These are phyloP conservation scores for Coleophoma eucalyptorum DNA, from an alignment of 2,329 filamentous ascomycete species.

Conservation along the genomic window DNA sequence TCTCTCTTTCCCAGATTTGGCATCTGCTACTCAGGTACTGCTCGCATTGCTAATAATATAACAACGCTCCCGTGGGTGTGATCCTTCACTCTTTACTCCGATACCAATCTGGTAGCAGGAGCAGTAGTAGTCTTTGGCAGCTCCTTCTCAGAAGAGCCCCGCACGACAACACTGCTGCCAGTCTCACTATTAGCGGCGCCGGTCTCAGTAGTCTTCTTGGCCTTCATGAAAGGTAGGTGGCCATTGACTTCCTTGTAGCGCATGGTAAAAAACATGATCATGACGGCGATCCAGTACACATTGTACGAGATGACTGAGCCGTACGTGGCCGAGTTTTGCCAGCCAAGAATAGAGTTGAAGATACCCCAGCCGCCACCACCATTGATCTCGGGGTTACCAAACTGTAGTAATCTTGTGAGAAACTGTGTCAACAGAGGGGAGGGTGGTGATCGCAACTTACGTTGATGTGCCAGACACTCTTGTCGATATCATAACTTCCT, in stretches of 20 bases:
- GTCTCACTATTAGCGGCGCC: background rate
- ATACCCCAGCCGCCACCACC: constrained; percentile 81
- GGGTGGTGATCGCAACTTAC: constrained; percentile 37
- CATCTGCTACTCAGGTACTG: background rate
- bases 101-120: constrained; percentile 5
- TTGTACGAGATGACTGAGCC: constrained; percentile 87
- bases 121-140: constrained; percentile 4
- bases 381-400: constrained; percentile 70
- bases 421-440: too few relatives aligned
- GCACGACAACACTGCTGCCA: constrained; percentile 4
- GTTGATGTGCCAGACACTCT: constrained; percentile 81
- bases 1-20: background rate
- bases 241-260: constrained; percentile 61
- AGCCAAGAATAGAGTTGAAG: constrained; percentile 82
- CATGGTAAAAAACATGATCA: constrained; percentile 59
- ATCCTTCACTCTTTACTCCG: constrained; percentile 4
- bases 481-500: constrained; percentile 74
- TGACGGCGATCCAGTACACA: constrained; percentile 76
- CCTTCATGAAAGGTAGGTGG: constrained; percentile 34
- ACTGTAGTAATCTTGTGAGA: constrained; percentile 38
- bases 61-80: background rate
- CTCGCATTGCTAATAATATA: background rate
- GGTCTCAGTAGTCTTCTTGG: constrained; percentile 2
- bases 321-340: constrained; percentile 85
- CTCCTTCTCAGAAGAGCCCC: background rate